Evolutionary conservation across 441 rosid species (phyloP), one percentile per base, ranked within the genome.

Genomic region (Bocquillonia castaneifolia): DNA sequence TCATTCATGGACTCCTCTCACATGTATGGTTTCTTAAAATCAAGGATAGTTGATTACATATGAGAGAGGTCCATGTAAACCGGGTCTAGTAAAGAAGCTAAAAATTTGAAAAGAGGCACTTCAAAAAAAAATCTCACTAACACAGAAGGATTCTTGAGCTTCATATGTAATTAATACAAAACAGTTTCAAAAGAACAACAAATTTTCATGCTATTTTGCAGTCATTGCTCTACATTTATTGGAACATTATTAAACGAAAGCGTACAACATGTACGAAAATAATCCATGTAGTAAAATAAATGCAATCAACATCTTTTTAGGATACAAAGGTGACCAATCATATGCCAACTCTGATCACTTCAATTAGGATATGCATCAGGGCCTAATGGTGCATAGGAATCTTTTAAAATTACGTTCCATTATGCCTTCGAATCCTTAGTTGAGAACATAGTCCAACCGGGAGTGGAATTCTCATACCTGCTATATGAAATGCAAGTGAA

Each of bases 381-480:
- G 25, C 53, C n/a, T 48, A 25, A 18, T 10, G 52, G 23, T 0
- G 52, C n/a, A 9, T 48, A 48, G 22, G 22, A 18, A 48, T 48
- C 52, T 25, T 48, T 17, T 48, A 48, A 9, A 17, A 17, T 22
- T 25, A 48, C 9, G 25, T 48, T 48, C 52, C 52, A 48, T 48
- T 1, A 18, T 48, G 52, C 52, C 18, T 48, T 48, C 10, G 52
- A 25, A 48, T 48, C 52, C 22, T 48, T 10, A 48, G 52, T 48
- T 48, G 52, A 48, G 25, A 48, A 48, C 42, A 48, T 48, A 25
- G 52, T 48, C 52, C 52, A 48, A 48, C 5, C n/a, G n/a, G 52
- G 52, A 48, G 52, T 48, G 23, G 52, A 48, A 48, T 48, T 48
- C 52, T 48, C 52, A n/a, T 48, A 48, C n/a, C 52, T 48, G n/a